A percentile compares a stretch with the other conserved stretches of the same genome.
Evolutionary conservation across 1,284 basidiomycete species (phyloP).

Genomic region (Lentinus polychrous): DNA sequence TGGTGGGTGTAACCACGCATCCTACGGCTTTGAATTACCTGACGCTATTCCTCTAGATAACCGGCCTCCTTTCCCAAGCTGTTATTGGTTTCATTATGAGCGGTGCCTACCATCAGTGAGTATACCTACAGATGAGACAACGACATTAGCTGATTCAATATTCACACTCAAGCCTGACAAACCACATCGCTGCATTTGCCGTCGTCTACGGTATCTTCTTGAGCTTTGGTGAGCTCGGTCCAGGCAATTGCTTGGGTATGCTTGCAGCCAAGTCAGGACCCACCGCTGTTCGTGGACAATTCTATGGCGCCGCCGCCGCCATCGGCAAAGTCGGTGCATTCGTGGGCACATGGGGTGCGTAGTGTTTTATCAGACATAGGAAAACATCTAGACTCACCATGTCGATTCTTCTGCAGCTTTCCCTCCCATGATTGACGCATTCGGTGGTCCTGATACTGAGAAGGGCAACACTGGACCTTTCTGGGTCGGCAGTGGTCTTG

Average conservation of each 20-base stretch:
- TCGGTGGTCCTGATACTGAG: conserved; percentile 42
- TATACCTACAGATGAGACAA: neutral
- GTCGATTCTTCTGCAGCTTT: conserved; percentile 7
- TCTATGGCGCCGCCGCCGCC: conserved; percentile 83
- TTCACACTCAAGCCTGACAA: conserved; percentile 40
- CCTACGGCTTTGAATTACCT: neutral
- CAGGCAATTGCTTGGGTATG: conserved; percentile 76
- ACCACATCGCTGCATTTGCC: conserved; percentile 74
- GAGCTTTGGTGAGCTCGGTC: conserved; percentile 76
- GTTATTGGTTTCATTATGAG: conserved; percentile 83
- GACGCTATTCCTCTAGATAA: conserved; percentile 38
- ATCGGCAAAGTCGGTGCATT: conserved; percentile 90
- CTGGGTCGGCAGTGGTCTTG: conserved; percentile 75
- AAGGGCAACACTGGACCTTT: conserved; percentile 75
- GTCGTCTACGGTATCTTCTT: conserved; percentile 91
- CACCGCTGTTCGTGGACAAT: conserved; percentile 81
- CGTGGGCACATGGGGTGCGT: conserved; percentile 62
- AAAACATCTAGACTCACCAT: neutral
- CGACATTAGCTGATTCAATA: neutral
- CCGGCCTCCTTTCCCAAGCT: conserved; percentile 63
- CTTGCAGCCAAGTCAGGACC: conserved; percentile 80
- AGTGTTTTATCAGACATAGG: conserved; percentile 23
- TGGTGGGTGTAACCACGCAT: conserved; percentile 36
- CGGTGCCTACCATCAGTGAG: conserved; percentile 57
- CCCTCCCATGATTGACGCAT: conserved; percentile 58